Evolutionary conservation across 2,329 filamentous ascomycete genomes (phyloP), one percentile per base, ranked within the genome.

Genomic region (Curvularia hawaiiensis): DNA sequence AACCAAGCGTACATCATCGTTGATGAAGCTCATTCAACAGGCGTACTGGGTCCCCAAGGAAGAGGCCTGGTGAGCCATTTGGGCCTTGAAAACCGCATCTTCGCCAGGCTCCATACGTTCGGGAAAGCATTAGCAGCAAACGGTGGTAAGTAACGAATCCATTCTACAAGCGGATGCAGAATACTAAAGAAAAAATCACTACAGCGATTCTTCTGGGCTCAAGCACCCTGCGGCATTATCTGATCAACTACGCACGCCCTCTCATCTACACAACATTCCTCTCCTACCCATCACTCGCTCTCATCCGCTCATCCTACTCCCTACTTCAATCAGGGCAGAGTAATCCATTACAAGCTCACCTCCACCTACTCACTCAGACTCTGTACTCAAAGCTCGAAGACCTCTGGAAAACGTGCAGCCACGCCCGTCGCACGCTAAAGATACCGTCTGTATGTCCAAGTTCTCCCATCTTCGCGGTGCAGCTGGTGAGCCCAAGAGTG

Each of bases 11-110:
- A 88, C 54, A 75, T 90, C 4, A 79, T 90, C 10, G 82, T 90
- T 1, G 88, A 90, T 56, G 88, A 90, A 69, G 88, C 88, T 1
- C 88, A 90, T 64, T 86, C 85, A 0, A 86, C 83, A 0, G 88
- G 88, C 0, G 75, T 89, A 0, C 75, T 88, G 14, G 88, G 88
- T 0, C 62, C 75, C 0, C 66, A 77, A 4, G 88, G 88, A 0
- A 77, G 81, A 3, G 88, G 88, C 0, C 68, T 90, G 0, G 86
- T 89, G 1, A 71, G 59, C 35, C 60, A 68, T 16, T 60, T 75
- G n/a, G 84, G 83, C 0, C 74, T 90, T 0, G 84, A 90, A 60
- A 61, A 78, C 4, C 74, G 80, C 10, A 74, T 89, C 6, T 87
- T 83, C 71, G 84, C 83, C 5, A 76, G 87, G 4, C 71, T 90